Percentiles rank a stretch among this genome's conserved stretches.
These are phyloP conservation scores for Zychaea mexicana DNA, from an alignment of 371 early-diverging fungal genomes.

Conservation along the genomic window DNA sequence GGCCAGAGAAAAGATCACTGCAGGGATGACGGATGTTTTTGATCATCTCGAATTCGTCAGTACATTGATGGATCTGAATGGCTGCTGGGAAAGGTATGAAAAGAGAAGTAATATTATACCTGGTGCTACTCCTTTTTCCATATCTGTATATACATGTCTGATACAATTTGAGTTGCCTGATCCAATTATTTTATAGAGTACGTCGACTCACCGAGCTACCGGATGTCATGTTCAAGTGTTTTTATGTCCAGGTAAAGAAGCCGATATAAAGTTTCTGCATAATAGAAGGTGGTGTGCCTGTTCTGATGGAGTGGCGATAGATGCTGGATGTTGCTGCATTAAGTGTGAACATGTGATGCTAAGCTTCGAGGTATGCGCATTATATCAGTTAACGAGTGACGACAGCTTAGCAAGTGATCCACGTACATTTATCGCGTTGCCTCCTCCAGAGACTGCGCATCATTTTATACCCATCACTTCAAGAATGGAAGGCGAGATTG, in stretches of 20 bases:
- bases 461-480: slow-evolving; percentile 36
- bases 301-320: not conserved
- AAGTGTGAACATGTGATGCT: not conserved
- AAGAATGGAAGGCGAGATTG: slow-evolving; percentile 35
- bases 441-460: slow-evolving; percentile 38
- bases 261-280: not conserved
- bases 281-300: not conserved
- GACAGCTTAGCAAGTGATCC: slow-evolving; percentile 26
- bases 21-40: slow-evolving; percentile 39
- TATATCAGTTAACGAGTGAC: slow-evolving; percentile 14
- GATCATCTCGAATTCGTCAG: slow-evolving; percentile 61
- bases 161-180: not conserved
- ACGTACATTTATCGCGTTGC: slow-evolving; percentile 53
- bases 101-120: not conserved
- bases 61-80: slow-evolving; percentile 35
- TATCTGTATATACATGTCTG: not conserved
- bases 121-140: not conserved
- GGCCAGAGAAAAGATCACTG: slow-evolving; percentile 37
- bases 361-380: not conserved
- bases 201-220: slow-evolving; percentile 33
- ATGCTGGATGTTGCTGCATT: too few relatives aligned
- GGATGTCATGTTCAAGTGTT: slow-evolving; percentile 53
- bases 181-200: slow-evolving; percentile 32
- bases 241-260: slow-evolving; percentile 48
- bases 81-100: slow-evolving; percentile 34